Evolutionary conservation across 2,329 filamentous ascomycete species (phyloP).

Genomic region (Botryosphaeria dothidea): DNA sequence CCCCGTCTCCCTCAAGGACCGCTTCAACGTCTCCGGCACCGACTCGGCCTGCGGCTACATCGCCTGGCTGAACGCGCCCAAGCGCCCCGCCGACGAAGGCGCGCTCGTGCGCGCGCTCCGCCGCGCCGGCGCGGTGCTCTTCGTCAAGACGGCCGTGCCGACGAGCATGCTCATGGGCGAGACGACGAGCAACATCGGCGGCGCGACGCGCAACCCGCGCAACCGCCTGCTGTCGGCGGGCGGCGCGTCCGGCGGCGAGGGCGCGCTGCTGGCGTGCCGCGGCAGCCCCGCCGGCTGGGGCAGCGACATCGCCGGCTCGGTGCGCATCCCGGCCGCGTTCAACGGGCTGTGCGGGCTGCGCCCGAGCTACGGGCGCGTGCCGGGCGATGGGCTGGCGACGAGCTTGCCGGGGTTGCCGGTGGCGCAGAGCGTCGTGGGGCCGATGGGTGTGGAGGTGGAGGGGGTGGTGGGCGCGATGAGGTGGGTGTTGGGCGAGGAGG

Average conservation of each 20-base stretch:
- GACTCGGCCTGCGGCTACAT: constrained; percentile 57
- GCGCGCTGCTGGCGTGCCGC: constrained; percentile 26
- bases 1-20: constrained; percentile 42
- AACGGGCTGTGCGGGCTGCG: constrained; percentile 24
- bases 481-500: constrained; percentile 11
- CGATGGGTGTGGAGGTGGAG: constrained; percentile 22
- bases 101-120: constrained; percentile 53
- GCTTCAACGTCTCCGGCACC: constrained; percentile 41
- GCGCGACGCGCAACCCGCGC: constrained; percentile 49
- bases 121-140: constrained; percentile 51
- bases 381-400: constrained; percentile 21
- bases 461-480: neutral
- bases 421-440: constrained; percentile 21
- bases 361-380: constrained; percentile 18
- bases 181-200: constrained; percentile 55
- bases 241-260: constrained; percentile 40
- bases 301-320: constrained; percentile 28
- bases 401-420: constrained; percentile 23
- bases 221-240: constrained; percentile 48
- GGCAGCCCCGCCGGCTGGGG: constrained; percentile 28
- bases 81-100: constrained; percentile 41
- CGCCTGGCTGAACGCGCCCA: constrained; percentile 23
- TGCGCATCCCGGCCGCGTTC: constrained; percentile 25
- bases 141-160: constrained; percentile 55
- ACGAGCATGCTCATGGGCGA: constrained; percentile 59